phyloP scores from a whole-genome alignment of 2,329 filamentous ascomycete species.

The Ascocoryne sarcoides region DNA sequence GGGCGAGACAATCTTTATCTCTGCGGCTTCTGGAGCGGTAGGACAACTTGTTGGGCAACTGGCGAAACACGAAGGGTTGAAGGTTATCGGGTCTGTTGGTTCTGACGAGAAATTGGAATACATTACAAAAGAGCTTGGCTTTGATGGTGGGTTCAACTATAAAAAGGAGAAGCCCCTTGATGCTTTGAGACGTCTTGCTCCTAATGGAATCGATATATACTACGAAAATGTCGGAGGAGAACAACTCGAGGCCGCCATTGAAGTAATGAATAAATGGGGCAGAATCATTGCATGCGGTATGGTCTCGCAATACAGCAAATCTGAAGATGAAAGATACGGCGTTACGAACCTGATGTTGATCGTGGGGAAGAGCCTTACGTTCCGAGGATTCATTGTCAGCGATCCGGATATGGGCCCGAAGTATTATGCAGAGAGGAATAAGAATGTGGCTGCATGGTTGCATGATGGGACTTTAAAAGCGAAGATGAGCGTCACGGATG shows the following conservation, averaged over 20 bases:
- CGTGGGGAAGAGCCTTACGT: constrained; percentile 51
- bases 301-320: constrained; percentile 60
- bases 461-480: constrained; percentile 57
- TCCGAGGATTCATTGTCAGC: constrained; percentile 59
- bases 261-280: constrained; percentile 53
- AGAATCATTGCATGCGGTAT: constrained; percentile 55
- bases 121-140: constrained; percentile 63
- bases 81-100: constrained; percentile 66
- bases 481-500: constrained; percentile 49
- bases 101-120: constrained; percentile 68
- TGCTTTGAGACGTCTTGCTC: constrained; percentile 57
- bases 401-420: constrained; percentile 54
- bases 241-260: constrained; percentile 59
- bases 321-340: constrained; percentile 43
- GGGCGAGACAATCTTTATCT: constrained; percentile 72
- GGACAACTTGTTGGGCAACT: constrained; percentile 71
- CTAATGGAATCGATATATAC: constrained; percentile 70
- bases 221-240: constrained; percentile 75
- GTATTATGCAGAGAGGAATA: constrained; percentile 51
- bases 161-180: constrained; percentile 61
- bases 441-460: constrained; percentile 62
- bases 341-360: constrained; percentile 53
- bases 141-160: constrained; percentile 73
- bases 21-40: constrained; percentile 65
- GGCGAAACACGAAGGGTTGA: constrained; percentile 66